phyloP scores from a whole-genome alignment of 2,329 filamentous ascomycete species.

The Monilinia fructicola region DNA sequence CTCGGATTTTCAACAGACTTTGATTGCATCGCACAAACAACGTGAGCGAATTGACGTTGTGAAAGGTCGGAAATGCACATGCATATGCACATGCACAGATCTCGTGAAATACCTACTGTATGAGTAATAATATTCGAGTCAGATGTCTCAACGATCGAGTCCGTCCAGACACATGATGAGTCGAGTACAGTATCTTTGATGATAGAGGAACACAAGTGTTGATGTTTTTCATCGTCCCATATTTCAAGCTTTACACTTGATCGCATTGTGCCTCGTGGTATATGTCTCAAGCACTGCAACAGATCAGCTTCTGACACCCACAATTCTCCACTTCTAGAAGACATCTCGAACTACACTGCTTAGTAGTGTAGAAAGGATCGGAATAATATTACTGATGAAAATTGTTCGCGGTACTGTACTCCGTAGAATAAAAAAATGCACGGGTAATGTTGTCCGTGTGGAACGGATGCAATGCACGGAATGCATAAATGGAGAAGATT shows the following conservation, averaged over 20 bases:
- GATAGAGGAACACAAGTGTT: too few species aligned
- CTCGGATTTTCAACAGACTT: not conserved
- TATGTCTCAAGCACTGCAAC: not conserved
- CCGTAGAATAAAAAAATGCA: not conserved
- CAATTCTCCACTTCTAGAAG: not conserved
- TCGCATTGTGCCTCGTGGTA: conserved; percentile 2
- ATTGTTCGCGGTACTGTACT: too few species aligned
- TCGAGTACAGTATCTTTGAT: too few species aligned
- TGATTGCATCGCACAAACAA: not conserved
- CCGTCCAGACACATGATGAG: too few species aligned
- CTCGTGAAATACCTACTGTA: not conserved
- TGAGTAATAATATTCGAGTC: conserved; percentile 10
- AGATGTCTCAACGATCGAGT: not conserved
- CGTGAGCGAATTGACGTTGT: not conserved
- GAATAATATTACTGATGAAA: not conserved
- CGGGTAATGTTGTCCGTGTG: conserved; percentile 7
- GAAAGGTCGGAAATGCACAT: not conserved
- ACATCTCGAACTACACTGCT: not conserved
- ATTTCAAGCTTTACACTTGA: not conserved
- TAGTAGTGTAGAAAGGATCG: not conserved
- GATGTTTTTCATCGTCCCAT: too few species aligned
- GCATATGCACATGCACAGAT: not conserved
- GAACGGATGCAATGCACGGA: conserved; percentile 17
- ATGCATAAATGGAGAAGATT: conserved; percentile 7
- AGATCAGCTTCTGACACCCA: not conserved